Evolutionary conservation across 208 protist species (phyloP), one percentile per base, ranked within the genome.

Genomic region (Leishmania tropica): DNA sequence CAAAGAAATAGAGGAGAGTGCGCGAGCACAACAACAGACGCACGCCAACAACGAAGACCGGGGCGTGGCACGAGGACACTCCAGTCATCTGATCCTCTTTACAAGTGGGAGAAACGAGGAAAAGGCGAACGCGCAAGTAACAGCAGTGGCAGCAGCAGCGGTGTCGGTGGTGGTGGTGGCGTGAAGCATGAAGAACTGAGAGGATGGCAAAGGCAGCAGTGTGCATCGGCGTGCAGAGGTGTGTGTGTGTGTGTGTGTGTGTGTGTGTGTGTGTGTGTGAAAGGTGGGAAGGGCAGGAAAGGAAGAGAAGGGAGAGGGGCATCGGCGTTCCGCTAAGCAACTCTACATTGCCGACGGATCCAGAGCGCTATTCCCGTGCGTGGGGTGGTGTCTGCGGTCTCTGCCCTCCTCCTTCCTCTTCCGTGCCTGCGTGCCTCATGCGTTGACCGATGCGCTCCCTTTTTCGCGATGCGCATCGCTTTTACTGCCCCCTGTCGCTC

Each of bases 401-500:
- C 68, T n/a, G 4, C 68, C 42, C 24, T 19, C 40, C 11, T 24
- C 68, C 45, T 21, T 31, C 45, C 19, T 3, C 40, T 47, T 72
- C 67, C 71, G 47, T 75, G 47, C 21, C 47, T 40, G 47, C 37
- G 21, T 6, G 6, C 1, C 31, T 24, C 37, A 47, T 13, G 67
- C 37, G 19, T n/a, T 40, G 42, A 17, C 37, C 67, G 31, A 72
- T 48, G 67, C 67, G 13, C 67, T n/a, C 10, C 21, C 1, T 24
- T 15, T 73, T 31, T 2, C 21, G 2, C 40, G 24, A 15, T 76
- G n/a, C 21, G 19, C 72, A n/a, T 62, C 48, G 15, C 68, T 24
- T 47, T 15, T 77, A 83, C 31, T 89, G 78, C 31, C n/a, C 78
- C 1, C 78, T 81, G 51, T 81, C 76, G 1, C 73, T 56, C 70